These are phyloP conservation scores for Phytopythium sindhum DNA, from an alignment of 352 stramenopile species.

Conservation along the genomic window DNA sequence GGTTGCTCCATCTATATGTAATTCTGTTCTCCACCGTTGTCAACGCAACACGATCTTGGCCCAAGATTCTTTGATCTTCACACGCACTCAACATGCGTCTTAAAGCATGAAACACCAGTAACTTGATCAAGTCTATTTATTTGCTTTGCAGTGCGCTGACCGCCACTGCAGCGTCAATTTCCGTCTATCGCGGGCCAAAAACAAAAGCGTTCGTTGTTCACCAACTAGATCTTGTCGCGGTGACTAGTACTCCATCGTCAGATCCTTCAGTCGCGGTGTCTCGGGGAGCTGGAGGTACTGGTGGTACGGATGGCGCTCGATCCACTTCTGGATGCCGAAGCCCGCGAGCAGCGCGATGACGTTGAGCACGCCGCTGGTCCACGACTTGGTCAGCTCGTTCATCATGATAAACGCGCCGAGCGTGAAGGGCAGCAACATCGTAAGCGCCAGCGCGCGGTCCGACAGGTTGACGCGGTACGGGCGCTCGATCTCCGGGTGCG, in stretches of 20 bases:
- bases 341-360: conserved; percentile 42
- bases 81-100: too few species aligned
- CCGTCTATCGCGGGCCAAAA: neutral
- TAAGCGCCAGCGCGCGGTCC: conserved; percentile 36
- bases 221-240: neutral
- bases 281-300: conserved; percentile 46
- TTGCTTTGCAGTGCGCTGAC: neutral
- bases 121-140: neutral
- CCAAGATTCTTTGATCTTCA: too few species aligned
- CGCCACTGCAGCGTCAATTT: neutral
- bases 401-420: conserved; percentile 62
- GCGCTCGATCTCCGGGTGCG: conserved; percentile 58
- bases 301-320: conserved; percentile 62
- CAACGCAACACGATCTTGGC: too few species aligned
- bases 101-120: neutral
- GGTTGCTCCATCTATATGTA: too few species aligned
- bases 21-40: too few species aligned
- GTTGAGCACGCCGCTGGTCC: conserved; percentile 50
- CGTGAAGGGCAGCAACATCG: conserved; percentile 50
- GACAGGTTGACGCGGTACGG: conserved; percentile 77
- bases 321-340: conserved; percentile 56
- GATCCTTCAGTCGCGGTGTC: conserved; percentile 31
- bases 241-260: conserved; percentile 45
- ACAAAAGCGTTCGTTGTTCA: neutral
- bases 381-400: conserved; percentile 66